Evolutionary conservation across 768 basidiomycete species (phyloP).

Genomic region (Lactifluus hygrophoroides): DNA sequence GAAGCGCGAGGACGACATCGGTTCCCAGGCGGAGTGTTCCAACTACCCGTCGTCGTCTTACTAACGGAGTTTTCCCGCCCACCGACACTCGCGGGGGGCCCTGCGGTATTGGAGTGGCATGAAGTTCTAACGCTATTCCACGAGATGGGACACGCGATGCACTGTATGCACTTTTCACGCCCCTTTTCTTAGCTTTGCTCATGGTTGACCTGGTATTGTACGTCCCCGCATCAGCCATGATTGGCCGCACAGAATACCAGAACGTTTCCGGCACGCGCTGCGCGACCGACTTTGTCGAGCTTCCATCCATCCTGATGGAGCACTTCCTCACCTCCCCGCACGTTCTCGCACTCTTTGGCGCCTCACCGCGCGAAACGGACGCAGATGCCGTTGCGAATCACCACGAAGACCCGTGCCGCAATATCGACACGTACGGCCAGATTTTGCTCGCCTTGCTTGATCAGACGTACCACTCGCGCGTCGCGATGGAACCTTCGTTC

Average conservation of each 20-base stretch:
- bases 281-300: constrained; percentile 96
- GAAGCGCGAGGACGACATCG: constrained; percentile 53
- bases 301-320: constrained; percentile 98
- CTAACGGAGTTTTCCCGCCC: constrained; percentile 79
- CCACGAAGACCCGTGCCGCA: constrained; percentile 66
- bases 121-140: constrained; percentile 94
- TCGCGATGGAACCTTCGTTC: constrained; percentile 46
- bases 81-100: constrained; percentile 41
- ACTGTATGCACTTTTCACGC: constrained; percentile 59
- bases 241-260: constrained; percentile 94
- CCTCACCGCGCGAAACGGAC: constrained; percentile 31
- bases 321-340: constrained; percentile 83
- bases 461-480: constrained; percentile 79
- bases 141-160: constrained; percentile 99
- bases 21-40: constrained; percentile 62
- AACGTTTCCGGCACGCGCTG: constrained; percentile 97
- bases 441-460: constrained; percentile 86
- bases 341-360: constrained; percentile 73
- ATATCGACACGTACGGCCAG: constrained; percentile 85
- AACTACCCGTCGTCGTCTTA: constrained; percentile 87
- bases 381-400: constrained; percentile 51
- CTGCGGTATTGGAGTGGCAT: constrained; percentile 80
- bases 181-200: not conserved
- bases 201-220: not conserved
- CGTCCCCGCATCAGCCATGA: constrained; percentile 66